Conservation (phyloP, 1,284 basidiomycete genomes). For the Termitomyces sp. region DNA sequence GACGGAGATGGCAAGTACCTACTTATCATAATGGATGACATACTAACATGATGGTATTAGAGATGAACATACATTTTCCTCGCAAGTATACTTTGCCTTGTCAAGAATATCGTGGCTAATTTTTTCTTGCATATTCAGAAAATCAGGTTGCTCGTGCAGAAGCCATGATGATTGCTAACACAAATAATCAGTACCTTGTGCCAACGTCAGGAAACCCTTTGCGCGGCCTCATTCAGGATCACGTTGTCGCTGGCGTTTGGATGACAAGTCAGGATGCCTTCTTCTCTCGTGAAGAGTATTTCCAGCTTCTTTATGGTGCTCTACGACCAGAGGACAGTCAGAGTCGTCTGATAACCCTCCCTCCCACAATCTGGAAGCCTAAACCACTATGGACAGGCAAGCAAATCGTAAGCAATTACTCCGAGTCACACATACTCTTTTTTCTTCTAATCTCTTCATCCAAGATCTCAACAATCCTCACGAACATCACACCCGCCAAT, state of each 20-base stretch:
- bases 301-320: constrained; percentile 95
- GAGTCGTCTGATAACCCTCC: constrained; percentile 76
- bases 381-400: constrained; percentile 95
- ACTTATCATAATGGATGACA: not conserved
- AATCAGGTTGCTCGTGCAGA: constrained; percentile 92
- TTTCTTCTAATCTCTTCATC: constrained; percentile 3
- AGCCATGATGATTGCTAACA: constrained; percentile 93
- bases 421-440: constrained; percentile 5
- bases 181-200: constrained; percentile 97
- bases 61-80: constrained; percentile 99
- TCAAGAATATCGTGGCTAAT: constrained; percentile 9
- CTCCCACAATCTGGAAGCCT: constrained; percentile 92
- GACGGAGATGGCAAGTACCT: constrained; percentile 83
- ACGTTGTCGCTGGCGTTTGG: constrained; percentile 98
- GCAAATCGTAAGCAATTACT: constrained; percentile 70
- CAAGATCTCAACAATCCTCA: constrained; percentile 90
- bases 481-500: constrained; percentile 85
- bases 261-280: constrained; percentile 97
- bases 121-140: constrained; percentile 43
- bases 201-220: constrained; percentile 98
- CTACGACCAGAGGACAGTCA: constrained; percentile 84
- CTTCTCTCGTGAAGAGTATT: constrained; percentile 94
- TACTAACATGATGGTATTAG: constrained; percentile 33
- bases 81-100: constrained; percentile 47
- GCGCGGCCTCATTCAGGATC: constrained; percentile 98